Percentiles rank a stretch among this genome's conserved stretches.
Evolutionary conservation across 1,284 basidiomycete genomes (phyloP).

Genomic region (Schizophyllum commune): DNA sequence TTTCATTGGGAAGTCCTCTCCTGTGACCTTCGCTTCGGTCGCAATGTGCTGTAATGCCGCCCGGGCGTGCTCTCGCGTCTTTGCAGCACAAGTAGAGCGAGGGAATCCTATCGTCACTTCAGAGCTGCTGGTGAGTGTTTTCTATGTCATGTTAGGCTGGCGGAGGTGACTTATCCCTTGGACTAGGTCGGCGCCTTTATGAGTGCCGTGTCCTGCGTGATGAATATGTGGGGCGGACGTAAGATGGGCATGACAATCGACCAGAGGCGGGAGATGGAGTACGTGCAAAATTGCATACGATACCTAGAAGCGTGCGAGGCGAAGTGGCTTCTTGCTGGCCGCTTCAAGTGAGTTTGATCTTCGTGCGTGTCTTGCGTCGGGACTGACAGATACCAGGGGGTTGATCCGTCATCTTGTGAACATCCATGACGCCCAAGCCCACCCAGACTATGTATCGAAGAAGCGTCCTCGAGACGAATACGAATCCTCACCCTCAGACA

Average conservation of each 20-base stretch:
- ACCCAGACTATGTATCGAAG: background rate
- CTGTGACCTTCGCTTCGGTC: conserved; percentile 48
- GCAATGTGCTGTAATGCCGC: conserved; percentile 68
- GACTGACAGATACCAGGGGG: background rate
- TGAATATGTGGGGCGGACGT: conserved; percentile 9
- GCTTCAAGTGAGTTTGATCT: background rate
- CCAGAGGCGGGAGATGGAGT: conserved; percentile 7
- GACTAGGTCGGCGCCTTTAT: conserved; percentile 9
- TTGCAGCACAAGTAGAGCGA: background rate
- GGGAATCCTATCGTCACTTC: background rate
- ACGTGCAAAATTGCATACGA: conserved; percentile 8
- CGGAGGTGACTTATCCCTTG: background rate
- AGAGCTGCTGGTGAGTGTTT: conserved; percentile 5
- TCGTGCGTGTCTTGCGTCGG: background rate
- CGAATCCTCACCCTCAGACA: background rate
- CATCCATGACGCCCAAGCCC: background rate
- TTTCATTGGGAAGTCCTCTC: conserved; percentile 32
- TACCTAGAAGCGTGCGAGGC: conserved; percentile 7
- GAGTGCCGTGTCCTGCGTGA: conserved; percentile 6
- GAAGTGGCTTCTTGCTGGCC: background rate
- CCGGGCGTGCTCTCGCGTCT: conserved; percentile 50
- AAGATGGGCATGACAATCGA: conserved; percentile 6
- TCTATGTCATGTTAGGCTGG: background rate
- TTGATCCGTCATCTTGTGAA: background rate
- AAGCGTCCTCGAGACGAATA: background rate